Conservation (phyloP, 2,329 filamentous ascomycete genomes). For the Fusarium protoensiforme region DNA sequence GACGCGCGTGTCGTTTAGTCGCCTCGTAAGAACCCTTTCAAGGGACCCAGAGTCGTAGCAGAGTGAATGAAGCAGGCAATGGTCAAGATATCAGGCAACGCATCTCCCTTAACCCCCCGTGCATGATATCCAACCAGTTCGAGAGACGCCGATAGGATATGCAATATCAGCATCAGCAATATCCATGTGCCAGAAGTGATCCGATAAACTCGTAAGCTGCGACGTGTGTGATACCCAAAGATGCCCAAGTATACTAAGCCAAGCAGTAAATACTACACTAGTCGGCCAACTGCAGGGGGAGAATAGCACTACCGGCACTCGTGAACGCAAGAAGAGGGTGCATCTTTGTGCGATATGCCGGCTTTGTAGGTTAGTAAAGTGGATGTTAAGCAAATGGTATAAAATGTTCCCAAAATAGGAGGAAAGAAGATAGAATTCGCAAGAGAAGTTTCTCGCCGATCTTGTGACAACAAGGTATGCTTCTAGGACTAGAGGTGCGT, state of each 20-base stretch:
- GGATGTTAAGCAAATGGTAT: neutral
- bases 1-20: neutral
- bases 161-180: neutral
- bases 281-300: neutral
- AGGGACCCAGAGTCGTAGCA: neutral
- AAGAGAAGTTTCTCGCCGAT: neutral
- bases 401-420: neutral
- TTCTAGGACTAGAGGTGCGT: neutral
- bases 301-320: neutral
- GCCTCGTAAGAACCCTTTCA: neutral
- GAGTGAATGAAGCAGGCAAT: neutral
- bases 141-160: neutral
- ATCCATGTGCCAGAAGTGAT: neutral
- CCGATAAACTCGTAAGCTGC: neutral
- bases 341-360: neutral
- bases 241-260: neutral
- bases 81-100: neutral
- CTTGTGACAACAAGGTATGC: neutral
- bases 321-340: neutral
- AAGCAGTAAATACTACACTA: neutral
- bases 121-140: neutral
- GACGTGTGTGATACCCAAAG: neutral
- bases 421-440: neutral
- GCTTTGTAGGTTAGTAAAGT: neutral
- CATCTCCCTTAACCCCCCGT: neutral